These are phyloP conservation scores for Aspergillus pseudoglaucus DNA, from an alignment of 2,329 filamentous ascomycete species.

Conservation along the genomic window DNA sequence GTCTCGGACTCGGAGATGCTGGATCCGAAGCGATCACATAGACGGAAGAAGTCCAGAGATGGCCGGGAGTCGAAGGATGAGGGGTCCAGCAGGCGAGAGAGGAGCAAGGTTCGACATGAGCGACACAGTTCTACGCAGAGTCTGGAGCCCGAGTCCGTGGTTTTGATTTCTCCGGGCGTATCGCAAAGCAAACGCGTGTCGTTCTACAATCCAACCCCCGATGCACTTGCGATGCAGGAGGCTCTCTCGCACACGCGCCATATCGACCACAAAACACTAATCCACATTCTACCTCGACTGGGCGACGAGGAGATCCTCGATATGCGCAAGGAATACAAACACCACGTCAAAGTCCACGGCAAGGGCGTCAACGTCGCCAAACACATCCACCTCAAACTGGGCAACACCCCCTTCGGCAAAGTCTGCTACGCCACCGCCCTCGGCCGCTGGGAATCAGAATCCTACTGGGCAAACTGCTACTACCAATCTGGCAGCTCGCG, in stretches of 20 bases:
- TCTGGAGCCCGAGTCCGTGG: slow-evolving; percentile 31
- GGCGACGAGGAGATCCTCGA: slow-evolving; percentile 83
- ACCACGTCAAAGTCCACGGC: slow-evolving; percentile 62
- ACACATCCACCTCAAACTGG: slow-evolving; percentile 42
- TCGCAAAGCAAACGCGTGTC: slow-evolving; percentile 55
- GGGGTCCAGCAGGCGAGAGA: slow-evolving; percentile 15
- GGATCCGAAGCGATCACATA: slow-evolving; percentile 23
- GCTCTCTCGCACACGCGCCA: slow-evolving; percentile 63
- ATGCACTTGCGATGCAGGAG: slow-evolving; percentile 68
- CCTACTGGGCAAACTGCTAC: slow-evolving; percentile 98
- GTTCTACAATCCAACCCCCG: slow-evolving; percentile 79
- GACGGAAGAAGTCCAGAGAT: slow-evolving; percentile 21
- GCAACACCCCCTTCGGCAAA: slow-evolving; percentile 66
- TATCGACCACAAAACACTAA: slow-evolving; percentile 64
- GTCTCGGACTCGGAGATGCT: slow-evolving; percentile 46
- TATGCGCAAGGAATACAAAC: slow-evolving; percentile 84
- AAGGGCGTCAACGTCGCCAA: slow-evolving; percentile 47
- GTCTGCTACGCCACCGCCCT: slow-evolving; percentile 84
- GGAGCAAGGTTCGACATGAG: slow-evolving; percentile 18
- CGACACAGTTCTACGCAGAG: slow-evolving; percentile 17
- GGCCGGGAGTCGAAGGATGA: slow-evolving; percentile 27
- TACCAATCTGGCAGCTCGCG: slow-evolving; percentile 82
- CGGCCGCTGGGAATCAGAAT: slow-evolving; percentile 85
- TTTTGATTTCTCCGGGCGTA: slow-evolving; percentile 38
- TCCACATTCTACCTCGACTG: slow-evolving; percentile 76